Evolutionary conservation across 1,284 basidiomycete species (phyloP).

Genomic region (Moesziomyces antarcticus): DNA sequence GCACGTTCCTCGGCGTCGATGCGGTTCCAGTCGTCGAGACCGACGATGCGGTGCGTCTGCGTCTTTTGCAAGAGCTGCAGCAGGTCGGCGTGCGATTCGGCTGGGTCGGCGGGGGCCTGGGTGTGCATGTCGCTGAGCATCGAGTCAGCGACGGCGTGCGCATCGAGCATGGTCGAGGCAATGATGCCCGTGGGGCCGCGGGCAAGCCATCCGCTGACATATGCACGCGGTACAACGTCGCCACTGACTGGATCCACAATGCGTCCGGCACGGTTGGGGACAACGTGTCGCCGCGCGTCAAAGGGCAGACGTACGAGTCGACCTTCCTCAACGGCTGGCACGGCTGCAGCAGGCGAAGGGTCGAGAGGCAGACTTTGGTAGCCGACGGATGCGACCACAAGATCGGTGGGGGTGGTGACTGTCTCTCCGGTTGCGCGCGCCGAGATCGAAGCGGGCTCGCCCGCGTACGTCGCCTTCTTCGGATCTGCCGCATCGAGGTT

Average conservation of each 20-base stretch:
- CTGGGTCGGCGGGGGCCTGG: background rate
- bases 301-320: slow-evolving; percentile 31
- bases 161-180: slow-evolving; percentile 92
- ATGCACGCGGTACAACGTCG: slow-evolving; percentile 74
- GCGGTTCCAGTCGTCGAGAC: slow-evolving; percentile 77
- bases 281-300: slow-evolving; percentile 19
- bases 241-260: slow-evolving; percentile 49
- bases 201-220: slow-evolving; percentile 93
- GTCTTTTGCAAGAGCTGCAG: slow-evolving; percentile 8
- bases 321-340: slow-evolving; percentile 2
- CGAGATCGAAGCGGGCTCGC: slow-evolving; percentile 8
- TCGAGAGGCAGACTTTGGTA: slow-evolving; percentile 78
- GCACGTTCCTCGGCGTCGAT: slow-evolving; percentile 77
- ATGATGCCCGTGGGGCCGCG: slow-evolving; percentile 91
- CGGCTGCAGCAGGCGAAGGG: background rate
- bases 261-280: slow-evolving; percentile 64
- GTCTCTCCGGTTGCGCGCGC: slow-evolving; percentile 72
- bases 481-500: slow-evolving; percentile 37
- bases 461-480: slow-evolving; percentile 23
- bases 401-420: slow-evolving; percentile 75
- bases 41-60: slow-evolving; percentile 69
- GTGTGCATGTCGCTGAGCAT: slow-evolving; percentile 73
- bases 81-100: slow-evolving; percentile 12
- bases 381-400: slow-evolving; percentile 88
- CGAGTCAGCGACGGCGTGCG: slow-evolving; percentile 80